A percentile compares a stretch with the other conserved stretches of the same genome.
Evolutionary conservation across 2,329 filamentous ascomycete genomes (phyloP).

Genomic region (Colletotrichum sp.): DNA sequence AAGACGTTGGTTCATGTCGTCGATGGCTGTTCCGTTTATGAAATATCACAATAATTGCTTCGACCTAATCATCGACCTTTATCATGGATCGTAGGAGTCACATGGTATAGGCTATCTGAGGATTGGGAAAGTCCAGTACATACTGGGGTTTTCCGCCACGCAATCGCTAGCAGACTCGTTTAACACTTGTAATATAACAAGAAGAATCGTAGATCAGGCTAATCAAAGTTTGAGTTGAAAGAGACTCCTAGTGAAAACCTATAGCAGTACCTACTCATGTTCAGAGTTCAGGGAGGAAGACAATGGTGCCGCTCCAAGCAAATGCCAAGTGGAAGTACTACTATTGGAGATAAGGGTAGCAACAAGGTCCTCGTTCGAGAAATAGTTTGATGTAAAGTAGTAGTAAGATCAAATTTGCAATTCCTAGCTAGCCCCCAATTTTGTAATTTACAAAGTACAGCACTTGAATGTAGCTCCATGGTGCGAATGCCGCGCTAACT

Average conservation of each 20-base stretch:
- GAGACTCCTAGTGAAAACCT: neutral
- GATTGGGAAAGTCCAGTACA: neutral
- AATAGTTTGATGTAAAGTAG: neutral
- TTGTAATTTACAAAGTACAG: conserved; percentile 19
- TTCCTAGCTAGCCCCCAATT: conserved; percentile 6
- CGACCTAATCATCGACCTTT: neutral
- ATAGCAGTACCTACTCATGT: neutral
- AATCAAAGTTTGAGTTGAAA: neutral
- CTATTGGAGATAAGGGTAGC: neutral
- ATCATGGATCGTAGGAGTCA: neutral
- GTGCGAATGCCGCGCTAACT: neutral
- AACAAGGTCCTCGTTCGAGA: neutral
- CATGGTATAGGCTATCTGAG: neutral
- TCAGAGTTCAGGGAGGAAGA: neutral
- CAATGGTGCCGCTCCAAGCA: neutral
- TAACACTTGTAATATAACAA: neutral
- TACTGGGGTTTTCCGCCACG: neutral
- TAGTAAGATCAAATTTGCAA: neutral
- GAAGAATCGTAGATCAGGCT: neutral
- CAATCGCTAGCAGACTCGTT: neutral
- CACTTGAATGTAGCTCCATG: neutral
- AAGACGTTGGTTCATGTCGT: neutral
- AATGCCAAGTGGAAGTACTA: neutral
- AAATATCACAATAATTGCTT: neutral
- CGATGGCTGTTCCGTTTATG: neutral